Conservation (phyloP, 1,139 yeast species). For the Saccharomycopsis phalli region DNA sequence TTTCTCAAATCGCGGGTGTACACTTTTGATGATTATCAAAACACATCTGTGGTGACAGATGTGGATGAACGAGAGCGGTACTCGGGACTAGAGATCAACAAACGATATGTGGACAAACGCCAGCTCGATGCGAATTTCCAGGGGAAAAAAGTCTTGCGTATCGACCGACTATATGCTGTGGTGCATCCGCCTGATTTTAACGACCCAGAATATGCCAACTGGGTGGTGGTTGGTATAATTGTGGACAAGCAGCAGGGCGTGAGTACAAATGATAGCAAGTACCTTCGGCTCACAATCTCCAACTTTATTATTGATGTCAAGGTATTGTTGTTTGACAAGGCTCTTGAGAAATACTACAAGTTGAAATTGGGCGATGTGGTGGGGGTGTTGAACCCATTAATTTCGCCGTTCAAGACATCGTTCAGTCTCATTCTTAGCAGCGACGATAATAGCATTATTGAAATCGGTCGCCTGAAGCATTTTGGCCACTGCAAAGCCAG, state of each 20-base stretch:
- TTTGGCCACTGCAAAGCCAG: slow-evolving; percentile 59
- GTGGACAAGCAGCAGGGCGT: slow-evolving; percentile 46
- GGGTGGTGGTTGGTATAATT: slow-evolving; percentile 66
- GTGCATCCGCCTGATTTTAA: slow-evolving; percentile 58
- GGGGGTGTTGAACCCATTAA: slow-evolving; percentile 65
- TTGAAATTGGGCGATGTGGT: slow-evolving; percentile 65
- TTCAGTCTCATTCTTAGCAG: slow-evolving; percentile 55
- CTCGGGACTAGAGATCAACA: slow-evolving; percentile 31
- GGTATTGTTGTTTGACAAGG: slow-evolving; percentile 56
- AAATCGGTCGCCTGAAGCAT: slow-evolving; percentile 65
- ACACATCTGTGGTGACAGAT: slow-evolving; percentile 21
- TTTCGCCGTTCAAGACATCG: slow-evolving; percentile 33
- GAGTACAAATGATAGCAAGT: slow-evolving; percentile 39
- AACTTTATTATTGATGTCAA: slow-evolving; percentile 55
- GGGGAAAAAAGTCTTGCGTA: slow-evolving; percentile 43
- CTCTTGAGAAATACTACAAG: slow-evolving; percentile 65
- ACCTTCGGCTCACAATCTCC: slow-evolving; percentile 54
- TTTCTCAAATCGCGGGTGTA: slow-evolving; percentile 29
- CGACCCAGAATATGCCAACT: slow-evolving; percentile 66
- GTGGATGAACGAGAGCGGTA: slow-evolving; percentile 30
- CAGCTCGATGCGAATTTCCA: slow-evolving; percentile 31
- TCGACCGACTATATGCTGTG: slow-evolving; percentile 53
- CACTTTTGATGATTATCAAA: slow-evolving; percentile 26
- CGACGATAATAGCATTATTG: slow-evolving; percentile 46
- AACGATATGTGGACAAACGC: slow-evolving; percentile 38